Evolutionary conservation across 1,284 basidiomycete genomes (phyloP).

Genomic region (Ganoderma lucidum): DNA sequence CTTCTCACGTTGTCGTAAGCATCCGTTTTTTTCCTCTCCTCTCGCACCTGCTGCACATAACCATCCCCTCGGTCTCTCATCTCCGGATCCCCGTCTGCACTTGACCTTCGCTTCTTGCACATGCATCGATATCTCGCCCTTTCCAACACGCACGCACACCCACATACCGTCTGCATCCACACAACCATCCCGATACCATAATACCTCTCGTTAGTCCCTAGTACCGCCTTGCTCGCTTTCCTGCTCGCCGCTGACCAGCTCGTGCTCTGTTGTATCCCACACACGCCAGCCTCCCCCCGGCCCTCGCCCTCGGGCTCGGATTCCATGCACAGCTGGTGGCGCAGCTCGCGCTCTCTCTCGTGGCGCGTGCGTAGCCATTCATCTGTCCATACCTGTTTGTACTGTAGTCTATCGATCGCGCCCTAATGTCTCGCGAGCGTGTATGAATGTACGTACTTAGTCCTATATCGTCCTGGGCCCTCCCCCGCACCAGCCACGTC

Average conservation of each 20-base stretch:
- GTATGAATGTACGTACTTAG: conserved; percentile 20
- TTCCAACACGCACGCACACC: conserved; percentile 13
- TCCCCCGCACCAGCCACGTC: neutral
- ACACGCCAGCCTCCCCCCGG: neutral
- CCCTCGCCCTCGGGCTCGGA: conserved; percentile 12
- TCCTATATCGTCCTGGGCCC: too few relatives aligned
- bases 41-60: conserved; percentile 24
- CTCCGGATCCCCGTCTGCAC: conserved; percentile 20
- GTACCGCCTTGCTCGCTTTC: conserved; percentile 14
- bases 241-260: neutral
- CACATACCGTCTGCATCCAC: conserved; percentile 14
- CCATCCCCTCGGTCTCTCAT: neutral
- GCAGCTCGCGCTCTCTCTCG: too few relatives aligned
- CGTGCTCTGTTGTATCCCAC: neutral
- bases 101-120: conserved; percentile 22
- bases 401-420: conserved; percentile 26
- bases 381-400: conserved; percentile 14
- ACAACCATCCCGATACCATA: conserved; percentile 20
- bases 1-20: conserved; percentile 27
- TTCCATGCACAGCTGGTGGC: conserved; percentile 20
- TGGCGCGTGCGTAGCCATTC: conserved; percentile 20
- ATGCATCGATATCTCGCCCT: conserved; percentile 11
- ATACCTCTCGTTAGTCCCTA: conserved; percentile 24
- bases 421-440: conserved; percentile 28
- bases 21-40: conserved; percentile 4